A percentile compares a stretch with the other conserved stretches of the same genome.
Evolutionary conservation across 345 rosid species (phyloP).

Genomic region (Trapa bicornis): DNA sequence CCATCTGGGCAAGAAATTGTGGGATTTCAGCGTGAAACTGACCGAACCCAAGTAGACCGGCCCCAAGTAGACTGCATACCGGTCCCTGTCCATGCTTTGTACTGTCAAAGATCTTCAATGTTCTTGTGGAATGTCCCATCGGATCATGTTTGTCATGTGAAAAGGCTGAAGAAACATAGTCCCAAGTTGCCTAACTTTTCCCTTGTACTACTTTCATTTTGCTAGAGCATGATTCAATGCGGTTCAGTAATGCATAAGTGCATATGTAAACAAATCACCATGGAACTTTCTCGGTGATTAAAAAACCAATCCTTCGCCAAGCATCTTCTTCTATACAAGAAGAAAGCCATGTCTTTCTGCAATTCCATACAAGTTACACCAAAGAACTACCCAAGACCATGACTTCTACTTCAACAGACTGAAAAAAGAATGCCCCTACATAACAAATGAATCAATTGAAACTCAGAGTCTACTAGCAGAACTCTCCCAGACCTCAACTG

Average conservation of each 20-base stretch:
- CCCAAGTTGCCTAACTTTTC: no score
- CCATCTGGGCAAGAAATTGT: slow-evolving; percentile 41
- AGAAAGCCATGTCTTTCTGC: neutral
- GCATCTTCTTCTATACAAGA: no score
- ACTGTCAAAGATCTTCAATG: neutral
- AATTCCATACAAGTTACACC: neutral
- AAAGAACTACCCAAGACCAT: neutral
- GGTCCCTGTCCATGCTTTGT: neutral
- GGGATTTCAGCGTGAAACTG: slow-evolving; percentile 59
- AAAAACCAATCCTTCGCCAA: no score
- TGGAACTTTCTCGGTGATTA: no score
- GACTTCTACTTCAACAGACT: neutral
- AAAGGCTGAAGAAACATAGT: no score
- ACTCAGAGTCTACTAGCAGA: slow-evolving; percentile 7
- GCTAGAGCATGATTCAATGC: no score
- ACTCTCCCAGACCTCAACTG: slow-evolving; percentile 86
- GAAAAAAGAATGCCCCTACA: neutral
- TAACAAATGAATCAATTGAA: no score
- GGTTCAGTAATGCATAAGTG: no score
- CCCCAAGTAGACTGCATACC: neutral
- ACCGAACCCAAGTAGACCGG: slow-evolving; percentile 7
- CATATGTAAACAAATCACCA: no score
- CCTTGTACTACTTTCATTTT: no score
- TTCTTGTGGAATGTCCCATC: no score
- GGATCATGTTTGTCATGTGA: no score